Evolutionary conservation across 208 protist species (phyloP).

Genomic region (Trypanosoma theileri): DNA sequence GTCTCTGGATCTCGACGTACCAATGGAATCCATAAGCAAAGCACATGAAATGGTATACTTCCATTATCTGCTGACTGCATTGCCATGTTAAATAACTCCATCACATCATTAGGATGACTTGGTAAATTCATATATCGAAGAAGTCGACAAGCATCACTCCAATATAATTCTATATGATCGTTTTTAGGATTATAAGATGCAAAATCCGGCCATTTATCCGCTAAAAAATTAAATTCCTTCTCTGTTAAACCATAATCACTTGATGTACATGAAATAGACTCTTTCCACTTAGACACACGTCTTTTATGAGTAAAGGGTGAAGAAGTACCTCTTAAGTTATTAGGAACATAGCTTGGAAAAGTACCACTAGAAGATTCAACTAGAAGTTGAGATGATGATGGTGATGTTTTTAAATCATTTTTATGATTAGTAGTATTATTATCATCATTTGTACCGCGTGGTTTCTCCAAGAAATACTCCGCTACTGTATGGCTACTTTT

Average conservation of each 20-base stretch:
- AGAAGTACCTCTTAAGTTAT: constrained; percentile 4
- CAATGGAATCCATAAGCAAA: constrained; percentile 53
- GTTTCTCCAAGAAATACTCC: constrained; percentile 48
- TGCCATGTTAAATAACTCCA: constrained; percentile 48
- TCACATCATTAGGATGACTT: constrained; percentile 54
- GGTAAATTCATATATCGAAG: constrained; percentile 67
- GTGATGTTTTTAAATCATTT: neutral
- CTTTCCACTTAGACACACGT: constrained; percentile 19
- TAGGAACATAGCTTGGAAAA: constrained; percentile 1
- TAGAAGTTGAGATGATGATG: neutral
- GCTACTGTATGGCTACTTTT: constrained; percentile 22
- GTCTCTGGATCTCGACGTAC: constrained; percentile 41
- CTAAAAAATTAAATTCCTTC: constrained; percentile 40
- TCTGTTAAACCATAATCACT: constrained; percentile 44
- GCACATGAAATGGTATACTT: constrained; percentile 41
- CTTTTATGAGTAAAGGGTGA: neutral
- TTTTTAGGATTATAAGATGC: constrained; percentile 19
- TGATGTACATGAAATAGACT: constrained; percentile 22
- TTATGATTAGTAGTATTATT: neutral
- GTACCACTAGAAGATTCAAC: neutral
- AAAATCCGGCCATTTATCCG: constrained; percentile 45
- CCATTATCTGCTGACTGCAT: constrained; percentile 31
- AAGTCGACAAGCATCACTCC: constrained; percentile 54
- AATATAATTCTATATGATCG: constrained; percentile 33
- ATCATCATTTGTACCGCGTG: neutral